These are phyloP conservation scores for Rhizoclosmatium sp. DNA, from an alignment of 192 early-diverging fungal genomes.

Conservation along the genomic window DNA sequence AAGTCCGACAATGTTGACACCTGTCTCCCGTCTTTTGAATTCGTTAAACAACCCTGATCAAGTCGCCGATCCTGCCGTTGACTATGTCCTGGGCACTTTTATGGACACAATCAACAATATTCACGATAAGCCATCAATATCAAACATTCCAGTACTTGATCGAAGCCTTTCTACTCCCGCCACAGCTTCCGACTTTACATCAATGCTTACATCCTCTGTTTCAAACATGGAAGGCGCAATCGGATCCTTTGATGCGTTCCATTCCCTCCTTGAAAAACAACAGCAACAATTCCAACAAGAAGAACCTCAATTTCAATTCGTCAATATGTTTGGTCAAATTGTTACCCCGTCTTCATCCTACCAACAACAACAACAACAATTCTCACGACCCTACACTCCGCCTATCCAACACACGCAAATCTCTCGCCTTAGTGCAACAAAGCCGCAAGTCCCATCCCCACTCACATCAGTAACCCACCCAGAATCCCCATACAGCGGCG, in stretches of 20 bases:
- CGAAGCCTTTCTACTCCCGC: no score
- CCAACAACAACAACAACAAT: neutral
- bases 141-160: no score
- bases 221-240: neutral
- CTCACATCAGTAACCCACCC: no score
- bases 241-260: neutral
- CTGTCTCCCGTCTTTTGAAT: constrained; percentile 6
- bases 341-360: neutral
- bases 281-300: constrained; percentile 11
- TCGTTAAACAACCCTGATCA: neutral
- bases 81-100: constrained; percentile 21
- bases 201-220: no score
- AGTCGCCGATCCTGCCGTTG: constrained; percentile 9
- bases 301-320: neutral
- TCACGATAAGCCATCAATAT: neutral
- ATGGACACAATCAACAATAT: constrained; percentile 18
- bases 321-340: neutral
- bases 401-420: no score
- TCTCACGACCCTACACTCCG: no score
- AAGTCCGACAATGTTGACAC: constrained; percentile 7
- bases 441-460: no score
- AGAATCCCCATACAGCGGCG: no score
- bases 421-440: no score
- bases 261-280: neutral
- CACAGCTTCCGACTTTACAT: no score